Evolutionary conservation across 176 grass and related monocot genomes (phyloP).

Genomic region (Hsuehochloa calcarea): DNA sequence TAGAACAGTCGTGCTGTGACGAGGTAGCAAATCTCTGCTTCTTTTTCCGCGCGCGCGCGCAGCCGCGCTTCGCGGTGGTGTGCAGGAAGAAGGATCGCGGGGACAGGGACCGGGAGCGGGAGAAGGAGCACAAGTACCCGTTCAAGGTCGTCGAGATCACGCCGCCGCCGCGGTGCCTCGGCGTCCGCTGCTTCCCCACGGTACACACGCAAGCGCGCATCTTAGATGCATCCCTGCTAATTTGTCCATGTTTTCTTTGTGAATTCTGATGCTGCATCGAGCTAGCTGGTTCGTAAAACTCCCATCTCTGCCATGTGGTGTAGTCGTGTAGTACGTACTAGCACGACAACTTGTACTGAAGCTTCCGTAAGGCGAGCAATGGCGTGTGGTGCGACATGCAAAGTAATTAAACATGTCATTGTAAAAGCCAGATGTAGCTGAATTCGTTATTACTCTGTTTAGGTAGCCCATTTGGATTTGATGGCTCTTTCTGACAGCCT

Average conservation of each 20-base stretch:
- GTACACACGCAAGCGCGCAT: conserved; percentile 17
- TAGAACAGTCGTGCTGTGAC: neutral
- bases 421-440: neutral
- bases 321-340: too few species aligned
- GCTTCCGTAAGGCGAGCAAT: neutral
- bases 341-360: too few species aligned
- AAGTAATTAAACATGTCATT: neutral
- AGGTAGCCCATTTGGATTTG: too few species aligned
- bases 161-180: conserved; percentile 77
- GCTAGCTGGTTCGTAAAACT: neutral
- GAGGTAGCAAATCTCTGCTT: neutral
- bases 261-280: neutral
- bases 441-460: neutral
- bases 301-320: neutral
- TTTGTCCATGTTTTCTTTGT: neutral
- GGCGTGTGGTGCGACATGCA: neutral
- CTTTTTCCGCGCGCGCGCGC: neutral
- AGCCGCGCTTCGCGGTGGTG: conserved; percentile 51
- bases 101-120: conserved; percentile 49
- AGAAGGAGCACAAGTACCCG: conserved; percentile 63
- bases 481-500: too few species aligned
- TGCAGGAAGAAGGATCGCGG: conserved; percentile 80
- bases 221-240: neutral
- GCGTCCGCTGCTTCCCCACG: conserved; percentile 87
- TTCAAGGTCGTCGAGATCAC: conserved; percentile 95